A percentile compares a stretch with the other conserved stretches of the same genome.
These are phyloP conservation scores for Xylaria curta DNA, from an alignment of 495 filamentous ascomycete genomes.

Conservation along the genomic window DNA sequence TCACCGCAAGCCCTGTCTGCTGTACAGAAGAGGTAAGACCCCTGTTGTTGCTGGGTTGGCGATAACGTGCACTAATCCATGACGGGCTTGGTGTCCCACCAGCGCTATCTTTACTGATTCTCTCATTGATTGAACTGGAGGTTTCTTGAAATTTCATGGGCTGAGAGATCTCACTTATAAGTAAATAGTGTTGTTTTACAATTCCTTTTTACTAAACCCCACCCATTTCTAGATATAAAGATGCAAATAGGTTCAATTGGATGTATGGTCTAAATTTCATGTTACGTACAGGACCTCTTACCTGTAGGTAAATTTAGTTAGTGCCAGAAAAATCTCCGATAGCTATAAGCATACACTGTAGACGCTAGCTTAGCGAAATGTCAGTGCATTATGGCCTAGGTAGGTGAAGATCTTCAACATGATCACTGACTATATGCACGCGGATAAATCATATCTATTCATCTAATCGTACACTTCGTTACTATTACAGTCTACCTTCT, in stretches of 20 bases:
- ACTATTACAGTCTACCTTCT: constrained; percentile 1
- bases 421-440: neutral
- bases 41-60: constrained; percentile 6
- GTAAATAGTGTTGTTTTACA: neutral
- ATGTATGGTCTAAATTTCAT: too few species aligned
- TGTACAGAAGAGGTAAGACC: neutral
- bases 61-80: neutral
- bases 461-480: neutral
- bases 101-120: neutral
- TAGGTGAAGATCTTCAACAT: neutral
- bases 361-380: neutral
- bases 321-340: neutral
- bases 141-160: neutral
- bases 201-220: neutral
- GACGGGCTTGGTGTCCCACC: neutral
- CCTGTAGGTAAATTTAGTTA: neutral
- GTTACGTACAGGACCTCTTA: too few species aligned
- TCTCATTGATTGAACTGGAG: neutral
- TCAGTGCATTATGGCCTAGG: too few species aligned
- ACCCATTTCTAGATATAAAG: neutral
- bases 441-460: neutral
- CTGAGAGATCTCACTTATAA: neutral
- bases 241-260: neutral
- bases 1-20: neutral
- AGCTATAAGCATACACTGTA: neutral